These are phyloP conservation scores for Nymphaea thermarum DNA, from an alignment of 164 flowering plant species.

Conservation along the genomic window DNA sequence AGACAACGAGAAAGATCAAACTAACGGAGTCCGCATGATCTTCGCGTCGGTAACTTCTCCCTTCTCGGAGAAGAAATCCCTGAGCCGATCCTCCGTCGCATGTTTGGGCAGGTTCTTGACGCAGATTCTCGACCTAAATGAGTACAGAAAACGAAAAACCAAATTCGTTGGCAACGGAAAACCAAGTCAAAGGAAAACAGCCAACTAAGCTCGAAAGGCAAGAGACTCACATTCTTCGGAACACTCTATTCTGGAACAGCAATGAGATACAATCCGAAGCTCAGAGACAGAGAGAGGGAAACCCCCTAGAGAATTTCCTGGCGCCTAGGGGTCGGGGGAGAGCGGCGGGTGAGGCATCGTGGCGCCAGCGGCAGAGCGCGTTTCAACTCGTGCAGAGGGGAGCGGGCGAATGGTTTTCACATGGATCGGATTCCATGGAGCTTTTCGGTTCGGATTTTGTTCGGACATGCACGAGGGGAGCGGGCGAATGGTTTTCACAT, in stretches of 20 bases:
- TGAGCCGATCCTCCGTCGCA: conserved; percentile 56
- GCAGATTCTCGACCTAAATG: conserved; percentile 70
- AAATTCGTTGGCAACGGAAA: background rate
- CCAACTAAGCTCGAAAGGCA: background rate
- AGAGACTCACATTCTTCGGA: background rate
- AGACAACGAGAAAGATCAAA: background rate
- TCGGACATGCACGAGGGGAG: no score
- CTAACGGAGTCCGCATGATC: conserved; percentile 65
- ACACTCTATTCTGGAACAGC: background rate
- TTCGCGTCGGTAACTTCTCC: conserved; percentile 91
- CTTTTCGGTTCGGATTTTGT: no score
- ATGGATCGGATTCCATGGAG: no score
- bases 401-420: no score
- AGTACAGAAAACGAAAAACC: background rate
- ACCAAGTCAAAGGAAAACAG: background rate
- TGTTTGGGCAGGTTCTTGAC: conserved; percentile 80
- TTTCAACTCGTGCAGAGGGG: no score
- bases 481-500: no score
- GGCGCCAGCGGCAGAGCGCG: no score
- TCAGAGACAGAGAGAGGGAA: no score
- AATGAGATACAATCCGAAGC: no score
- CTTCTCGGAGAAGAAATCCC: conserved; percentile 71
- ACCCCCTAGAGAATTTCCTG: no score
- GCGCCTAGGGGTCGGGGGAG: no score
- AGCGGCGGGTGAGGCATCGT: no score